Percentiles rank a stretch among this genome's conserved stretches.
Conservation (phyloP, 2,329 filamentous ascomycete species). For the Thermomyces lanuginosus region DNA sequence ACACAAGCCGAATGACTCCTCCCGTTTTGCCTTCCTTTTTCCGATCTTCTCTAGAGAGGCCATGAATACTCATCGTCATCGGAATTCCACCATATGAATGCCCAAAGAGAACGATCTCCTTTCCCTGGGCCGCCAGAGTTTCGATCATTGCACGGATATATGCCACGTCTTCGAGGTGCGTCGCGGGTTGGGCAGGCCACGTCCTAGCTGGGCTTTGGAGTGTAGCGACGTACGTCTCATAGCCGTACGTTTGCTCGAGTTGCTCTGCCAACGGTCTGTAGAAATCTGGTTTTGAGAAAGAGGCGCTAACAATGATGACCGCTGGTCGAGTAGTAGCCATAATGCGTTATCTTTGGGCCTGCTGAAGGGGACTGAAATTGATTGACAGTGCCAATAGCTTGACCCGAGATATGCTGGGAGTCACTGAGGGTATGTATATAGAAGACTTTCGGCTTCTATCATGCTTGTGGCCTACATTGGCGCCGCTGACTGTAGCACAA, state of each 20-base stretch:
- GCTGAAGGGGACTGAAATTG: too few relatives aligned
- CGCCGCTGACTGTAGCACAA: too few relatives aligned
- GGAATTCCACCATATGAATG: conserved; percentile 16
- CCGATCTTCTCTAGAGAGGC: conserved; percentile 10
- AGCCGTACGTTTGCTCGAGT: conserved; percentile 8
- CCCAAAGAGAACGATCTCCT: conserved; percentile 11
- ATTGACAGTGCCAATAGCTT: too few relatives aligned
- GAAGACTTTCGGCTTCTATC: too few relatives aligned
- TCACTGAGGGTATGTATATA: too few relatives aligned
- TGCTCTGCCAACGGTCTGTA: conserved; percentile 1
- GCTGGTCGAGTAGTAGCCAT: too few relatives aligned
- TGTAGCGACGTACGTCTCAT: conserved; percentile 9
- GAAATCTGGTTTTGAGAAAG: conserved; percentile 3
- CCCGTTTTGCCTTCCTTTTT: conserved; percentile 11
- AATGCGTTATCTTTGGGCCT: too few relatives aligned
- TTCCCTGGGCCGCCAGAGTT: conserved; percentile 11
- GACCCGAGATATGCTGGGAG: too few relatives aligned
- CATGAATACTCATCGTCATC: conserved; percentile 11
- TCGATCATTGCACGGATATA: conserved; percentile 14
- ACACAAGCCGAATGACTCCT: conserved; percentile 13
- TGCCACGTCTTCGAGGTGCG: conserved; percentile 18
- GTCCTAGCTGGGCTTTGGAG: conserved; percentile 3
- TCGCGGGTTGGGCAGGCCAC: conserved; percentile 9
- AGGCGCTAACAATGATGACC: conserved; percentile 4
- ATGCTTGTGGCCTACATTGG: too few relatives aligned